Percentiles rank a stretch among this genome's conserved stretches.
Conservation (phyloP, 345 rosid species). For the Gossypium raimondii region DNA sequence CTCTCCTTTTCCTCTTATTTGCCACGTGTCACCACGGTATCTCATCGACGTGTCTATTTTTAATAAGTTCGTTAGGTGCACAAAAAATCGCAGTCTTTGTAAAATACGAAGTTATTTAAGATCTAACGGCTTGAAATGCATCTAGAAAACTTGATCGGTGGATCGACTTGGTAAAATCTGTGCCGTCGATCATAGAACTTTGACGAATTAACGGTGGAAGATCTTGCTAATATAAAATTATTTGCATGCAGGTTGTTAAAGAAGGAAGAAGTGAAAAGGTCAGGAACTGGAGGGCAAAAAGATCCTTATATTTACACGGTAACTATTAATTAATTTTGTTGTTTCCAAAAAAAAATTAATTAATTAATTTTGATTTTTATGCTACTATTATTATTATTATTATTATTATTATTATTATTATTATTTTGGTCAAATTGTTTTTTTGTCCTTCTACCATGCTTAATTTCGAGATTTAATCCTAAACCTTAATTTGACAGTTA, state of each 20-base stretch:
- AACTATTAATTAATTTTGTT: neutral
- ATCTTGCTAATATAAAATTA: neutral
- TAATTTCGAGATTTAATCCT: too few species aligned
- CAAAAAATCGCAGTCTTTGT: neutral
- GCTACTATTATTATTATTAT: too few species aligned
- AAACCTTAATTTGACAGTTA: too few species aligned
- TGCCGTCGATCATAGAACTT: neutral
- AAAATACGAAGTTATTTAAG: neutral
- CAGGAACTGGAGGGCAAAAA: constrained; percentile 70
- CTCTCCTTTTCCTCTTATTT: neutral
- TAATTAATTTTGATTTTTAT: too few species aligned
- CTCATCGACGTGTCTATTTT: neutral
- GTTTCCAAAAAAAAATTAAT: too few species aligned
- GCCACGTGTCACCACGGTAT: neutral
- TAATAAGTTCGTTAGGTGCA: neutral
- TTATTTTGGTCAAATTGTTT: too few species aligned
- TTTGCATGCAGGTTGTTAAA: constrained; percentile 51
- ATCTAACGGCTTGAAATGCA: constrained; percentile 6
- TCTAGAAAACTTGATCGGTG: neutral
- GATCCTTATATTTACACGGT: constrained; percentile 86
- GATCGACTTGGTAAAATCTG: neutral
- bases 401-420: too few species aligned
- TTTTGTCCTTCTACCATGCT: too few species aligned
- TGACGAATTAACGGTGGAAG: neutral
- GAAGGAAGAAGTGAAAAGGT: constrained; percentile 62